These are phyloP conservation scores for Aspergillus tamarii DNA, from an alignment of 2,329 filamentous ascomycete genomes.

Conservation along the genomic window DNA sequence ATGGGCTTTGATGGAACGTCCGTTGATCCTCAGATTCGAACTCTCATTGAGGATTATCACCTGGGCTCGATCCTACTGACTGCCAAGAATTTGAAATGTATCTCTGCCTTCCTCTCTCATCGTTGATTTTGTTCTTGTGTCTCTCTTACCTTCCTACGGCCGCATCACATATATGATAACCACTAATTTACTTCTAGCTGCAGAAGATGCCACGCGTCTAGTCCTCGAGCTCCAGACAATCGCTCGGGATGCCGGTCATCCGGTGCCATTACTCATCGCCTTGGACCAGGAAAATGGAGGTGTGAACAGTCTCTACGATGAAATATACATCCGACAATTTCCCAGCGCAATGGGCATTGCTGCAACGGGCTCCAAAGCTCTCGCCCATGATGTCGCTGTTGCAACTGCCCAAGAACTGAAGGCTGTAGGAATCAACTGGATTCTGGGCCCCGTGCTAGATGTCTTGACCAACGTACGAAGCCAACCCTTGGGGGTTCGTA, in stretches of 20 bases:
- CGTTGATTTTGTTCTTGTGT: not conserved
- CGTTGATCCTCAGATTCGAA: constrained; percentile 64
- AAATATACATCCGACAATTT: constrained; percentile 94
- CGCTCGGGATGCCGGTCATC: constrained; percentile 86
- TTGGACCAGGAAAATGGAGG: constrained; percentile 98
- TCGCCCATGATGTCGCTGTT: constrained; percentile 88
- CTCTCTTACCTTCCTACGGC: not conserved
- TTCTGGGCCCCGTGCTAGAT: constrained; percentile 90
- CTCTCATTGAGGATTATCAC: constrained; percentile 69
- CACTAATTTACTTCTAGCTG: constrained; percentile 63
- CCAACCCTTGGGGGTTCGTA: constrained; percentile 86
- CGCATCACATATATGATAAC: constrained; percentile 13
- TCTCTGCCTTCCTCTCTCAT: constrained; percentile 22
- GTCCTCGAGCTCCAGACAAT: constrained; percentile 92
- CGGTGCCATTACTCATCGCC: constrained; percentile 84
- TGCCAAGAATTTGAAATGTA: constrained; percentile 69
- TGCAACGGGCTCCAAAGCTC: constrained; percentile 81
- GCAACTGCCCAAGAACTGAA: constrained; percentile 91
- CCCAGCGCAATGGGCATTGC: constrained; percentile 96
- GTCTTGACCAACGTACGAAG: constrained; percentile 91
- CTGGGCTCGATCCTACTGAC: constrained; percentile 78
- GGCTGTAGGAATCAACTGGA: constrained; percentile 93
- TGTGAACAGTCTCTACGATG: constrained; percentile 94
- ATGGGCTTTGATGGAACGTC: constrained; percentile 70
- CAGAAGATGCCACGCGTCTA: constrained; percentile 83